Base-by-base conservation (phyloP, 768 basidiomycete genomes). In the Phylloporus sp. region DNA sequence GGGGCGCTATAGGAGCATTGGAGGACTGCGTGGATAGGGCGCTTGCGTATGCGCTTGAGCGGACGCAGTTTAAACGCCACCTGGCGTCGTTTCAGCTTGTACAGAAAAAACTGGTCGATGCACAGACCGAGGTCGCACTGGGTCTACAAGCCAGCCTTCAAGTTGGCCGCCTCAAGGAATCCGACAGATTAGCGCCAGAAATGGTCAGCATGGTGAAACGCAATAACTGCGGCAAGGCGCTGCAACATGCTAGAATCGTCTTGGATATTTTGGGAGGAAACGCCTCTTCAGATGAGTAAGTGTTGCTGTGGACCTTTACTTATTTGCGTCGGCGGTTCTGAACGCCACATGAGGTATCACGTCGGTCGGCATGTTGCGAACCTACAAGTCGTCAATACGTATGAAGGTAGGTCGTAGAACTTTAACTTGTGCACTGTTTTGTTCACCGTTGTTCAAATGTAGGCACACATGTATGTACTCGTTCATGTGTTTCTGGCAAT, bases 41-140 rank as follows among this genome's bases (percentile, higher is more conserved):
- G 1, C 81, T 89, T 20, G 77, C 77, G 11, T 97, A 98, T 65
- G 88, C 92, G 10, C 80, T 97, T 29, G 91, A 97, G 64, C 80
- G 95, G 15, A 80, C 85, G 42, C 95, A 98, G 70, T 98, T 98
- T 74, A 77, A 82, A 22, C 83, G 87, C 32, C 93, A 94, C 0
- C 76, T 97, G 4, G 95, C 91, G 2, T 88, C 88, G 6, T 98
- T 95, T 82, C 95, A 98, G 70, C 84, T 98, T n/a, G 79, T 97
- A 16, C 95, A 97, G 69, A 95, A 95, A 81, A 98, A 98, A 71
- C 79, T 98, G 15, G 93, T 88, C 4, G 94, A 97, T 58, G 94
- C 95, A 12, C 87, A 93, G 57, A 90, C 86, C 2, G 92, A 97
- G 62, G 80, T 84, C 9, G 81, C 86, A 1, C 74, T 95, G 12